Conservation (phyloP, 2,329 filamentous ascomycete genomes). For the Fusarium chuoi region DNA sequence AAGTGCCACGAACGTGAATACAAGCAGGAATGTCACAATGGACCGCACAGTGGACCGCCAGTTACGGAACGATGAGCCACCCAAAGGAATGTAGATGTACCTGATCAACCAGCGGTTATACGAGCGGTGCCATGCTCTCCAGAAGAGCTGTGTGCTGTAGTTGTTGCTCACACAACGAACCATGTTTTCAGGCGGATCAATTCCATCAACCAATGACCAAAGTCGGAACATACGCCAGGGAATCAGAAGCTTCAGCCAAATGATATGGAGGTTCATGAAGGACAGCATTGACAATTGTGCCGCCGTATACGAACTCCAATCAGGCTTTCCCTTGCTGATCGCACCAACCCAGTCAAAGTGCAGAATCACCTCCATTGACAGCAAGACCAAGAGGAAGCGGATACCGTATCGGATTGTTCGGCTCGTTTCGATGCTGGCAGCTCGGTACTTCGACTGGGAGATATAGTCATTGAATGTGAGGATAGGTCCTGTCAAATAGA, state of each 20-base stretch:
- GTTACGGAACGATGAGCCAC: conserved; percentile 69
- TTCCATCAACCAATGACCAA: conserved; percentile 90
- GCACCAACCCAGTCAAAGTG: conserved; percentile 95
- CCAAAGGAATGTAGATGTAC: conserved; percentile 93
- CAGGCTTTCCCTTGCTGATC: conserved; percentile 82
- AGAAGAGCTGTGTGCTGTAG: conserved; percentile 90
- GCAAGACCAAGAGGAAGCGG: conserved; percentile 81
- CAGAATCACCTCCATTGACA: conserved; percentile 90
- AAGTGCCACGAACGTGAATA: conserved; percentile 96
- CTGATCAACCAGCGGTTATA: conserved; percentile 96
- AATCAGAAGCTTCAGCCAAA: conserved; percentile 96
- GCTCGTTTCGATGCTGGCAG: conserved; percentile 73
- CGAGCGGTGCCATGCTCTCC: conserved; percentile 94
- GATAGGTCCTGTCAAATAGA: conserved; percentile 93
- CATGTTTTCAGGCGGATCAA: conserved; percentile 99
- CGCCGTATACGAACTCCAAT: conserved; percentile 86
- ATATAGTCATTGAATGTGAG: conserved; percentile 99
- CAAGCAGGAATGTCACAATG: conserved; percentile 79
- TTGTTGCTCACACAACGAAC: conserved; percentile 96
- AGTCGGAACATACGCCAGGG: conserved; percentile 99
- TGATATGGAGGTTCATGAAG: conserved; percentile 95
- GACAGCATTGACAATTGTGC: conserved; percentile 90
- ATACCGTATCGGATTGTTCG: conserved; percentile 85
- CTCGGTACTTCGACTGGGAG: conserved; percentile 79
- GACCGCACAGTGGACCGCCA: conserved; percentile 63